Conservation (phyloP, 345 rosid genomes). For the Acer saccharum region DNA sequence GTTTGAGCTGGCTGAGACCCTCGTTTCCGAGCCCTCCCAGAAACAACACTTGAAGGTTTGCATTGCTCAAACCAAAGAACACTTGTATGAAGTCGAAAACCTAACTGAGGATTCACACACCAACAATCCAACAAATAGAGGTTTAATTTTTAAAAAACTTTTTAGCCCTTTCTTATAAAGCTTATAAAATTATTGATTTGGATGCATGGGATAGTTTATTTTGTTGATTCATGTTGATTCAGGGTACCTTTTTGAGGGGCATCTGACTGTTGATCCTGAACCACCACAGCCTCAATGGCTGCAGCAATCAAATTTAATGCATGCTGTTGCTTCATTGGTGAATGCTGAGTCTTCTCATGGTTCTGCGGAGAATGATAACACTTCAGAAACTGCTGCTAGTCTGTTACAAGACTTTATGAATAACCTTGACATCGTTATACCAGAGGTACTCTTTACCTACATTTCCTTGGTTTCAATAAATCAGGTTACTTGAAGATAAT, state of each 20-base stretch:
- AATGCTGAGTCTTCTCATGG: conserved; percentile 59
- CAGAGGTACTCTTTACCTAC: conserved; percentile 47
- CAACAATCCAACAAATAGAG: conserved; percentile 35
- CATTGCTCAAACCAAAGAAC: conserved; percentile 72
- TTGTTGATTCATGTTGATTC: conserved; percentile 8
- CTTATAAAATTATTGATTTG: background rate
- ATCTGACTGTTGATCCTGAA: conserved; percentile 93
- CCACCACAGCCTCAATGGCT: conserved; percentile 94
- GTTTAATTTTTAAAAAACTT: conserved; percentile 26
- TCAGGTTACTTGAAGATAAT: background rate
- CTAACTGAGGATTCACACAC: conserved; percentile 36
- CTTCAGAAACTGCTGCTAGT: conserved; percentile 44
- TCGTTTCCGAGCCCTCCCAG: conserved; percentile 59
- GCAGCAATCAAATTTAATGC: conserved; percentile 68
- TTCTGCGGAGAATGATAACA: conserved; percentile 25
- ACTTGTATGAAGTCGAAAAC: conserved; percentile 45
- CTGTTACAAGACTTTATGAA: conserved; percentile 61
- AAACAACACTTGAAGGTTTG: conserved; percentile 64
- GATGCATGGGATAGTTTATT: background rate
- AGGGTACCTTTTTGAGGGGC: conserved; percentile 95
- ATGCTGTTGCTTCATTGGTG: conserved; percentile 43
- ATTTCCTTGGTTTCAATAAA: background rate
- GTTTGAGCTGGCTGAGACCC: conserved; percentile 58
- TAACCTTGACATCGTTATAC: conserved; percentile 58
- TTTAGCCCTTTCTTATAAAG: background rate